phyloP scores from a whole-genome alignment of 2,329 filamentous ascomycete species.

The Ophiostoma piceae region DNA sequence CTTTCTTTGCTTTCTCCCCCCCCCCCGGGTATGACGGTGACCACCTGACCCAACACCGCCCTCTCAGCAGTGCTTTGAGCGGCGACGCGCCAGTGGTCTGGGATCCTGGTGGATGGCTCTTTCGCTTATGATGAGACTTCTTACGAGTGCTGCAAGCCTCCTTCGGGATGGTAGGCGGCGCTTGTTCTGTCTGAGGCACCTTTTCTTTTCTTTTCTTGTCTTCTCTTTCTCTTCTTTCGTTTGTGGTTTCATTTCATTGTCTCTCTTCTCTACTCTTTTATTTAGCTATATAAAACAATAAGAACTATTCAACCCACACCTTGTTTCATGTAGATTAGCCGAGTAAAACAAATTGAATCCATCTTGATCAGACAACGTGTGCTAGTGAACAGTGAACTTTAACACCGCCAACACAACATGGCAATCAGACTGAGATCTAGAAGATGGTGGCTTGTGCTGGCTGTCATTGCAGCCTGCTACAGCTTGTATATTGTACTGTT shows the following conservation, averaged over 20 bases:
- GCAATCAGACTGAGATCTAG: background rate
- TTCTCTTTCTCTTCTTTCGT: background rate
- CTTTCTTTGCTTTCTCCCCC: background rate
- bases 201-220: background rate
- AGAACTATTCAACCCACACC: background rate
- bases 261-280: background rate
- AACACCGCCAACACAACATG: background rate
- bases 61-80: conserved; percentile 7
- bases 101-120: background rate
- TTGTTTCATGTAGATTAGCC: background rate
- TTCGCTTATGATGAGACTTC: background rate
- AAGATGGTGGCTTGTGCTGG: background rate
- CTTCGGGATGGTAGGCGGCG: background rate
- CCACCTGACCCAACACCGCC: background rate
- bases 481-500: background rate
- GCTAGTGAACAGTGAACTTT: background rate
- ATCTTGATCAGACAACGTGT: background rate
- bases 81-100: background rate
- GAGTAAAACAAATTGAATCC: background rate
- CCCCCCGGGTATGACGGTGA: background rate
- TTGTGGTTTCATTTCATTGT: no score
- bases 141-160: background rate
- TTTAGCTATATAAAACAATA: background rate
- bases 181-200: background rate
- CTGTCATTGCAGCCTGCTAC: background rate